These are phyloP conservation scores for Apophysomyces trapeziformis DNA, from an alignment of 371 early-diverging fungal species.

Conservation along the genomic window DNA sequence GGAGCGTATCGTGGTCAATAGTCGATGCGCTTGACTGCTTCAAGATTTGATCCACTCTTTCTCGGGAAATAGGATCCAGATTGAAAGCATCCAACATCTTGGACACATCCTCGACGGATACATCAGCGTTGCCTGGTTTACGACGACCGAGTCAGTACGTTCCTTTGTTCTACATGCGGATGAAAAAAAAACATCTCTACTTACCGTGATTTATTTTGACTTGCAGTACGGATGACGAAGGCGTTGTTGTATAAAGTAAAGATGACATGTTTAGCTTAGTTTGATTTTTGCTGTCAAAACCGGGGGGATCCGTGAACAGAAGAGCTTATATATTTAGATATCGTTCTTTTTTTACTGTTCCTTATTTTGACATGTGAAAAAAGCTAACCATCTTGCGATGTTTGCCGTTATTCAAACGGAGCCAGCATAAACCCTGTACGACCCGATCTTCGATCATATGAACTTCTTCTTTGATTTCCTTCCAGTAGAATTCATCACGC, in stretches of 20 bases:
- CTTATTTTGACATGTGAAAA: background rate
- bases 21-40: background rate
- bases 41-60: background rate
- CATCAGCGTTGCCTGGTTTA: background rate
- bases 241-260: background rate
- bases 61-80: background rate
- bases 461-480: constrained; percentile 7
- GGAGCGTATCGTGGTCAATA: background rate
- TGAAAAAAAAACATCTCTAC: background rate
- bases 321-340: background rate
- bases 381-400: background rate
- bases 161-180: too few relatives aligned
- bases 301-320: background rate
- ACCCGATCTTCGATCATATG: constrained; percentile 8
- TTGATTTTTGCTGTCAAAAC: too few relatives aligned
- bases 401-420: constrained; percentile 7
- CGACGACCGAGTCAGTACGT: too few relatives aligned
- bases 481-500: background rate
- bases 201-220: background rate
- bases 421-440: background rate
- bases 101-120: background rate
- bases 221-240: background rate
- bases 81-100: background rate
- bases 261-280: too few relatives aligned
- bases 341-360: background rate